Evolutionary conservation across 352 stramenopile genomes (phyloP), one percentile per base, ranked within the genome.

Genomic region (Pythium myriotylum): DNA sequence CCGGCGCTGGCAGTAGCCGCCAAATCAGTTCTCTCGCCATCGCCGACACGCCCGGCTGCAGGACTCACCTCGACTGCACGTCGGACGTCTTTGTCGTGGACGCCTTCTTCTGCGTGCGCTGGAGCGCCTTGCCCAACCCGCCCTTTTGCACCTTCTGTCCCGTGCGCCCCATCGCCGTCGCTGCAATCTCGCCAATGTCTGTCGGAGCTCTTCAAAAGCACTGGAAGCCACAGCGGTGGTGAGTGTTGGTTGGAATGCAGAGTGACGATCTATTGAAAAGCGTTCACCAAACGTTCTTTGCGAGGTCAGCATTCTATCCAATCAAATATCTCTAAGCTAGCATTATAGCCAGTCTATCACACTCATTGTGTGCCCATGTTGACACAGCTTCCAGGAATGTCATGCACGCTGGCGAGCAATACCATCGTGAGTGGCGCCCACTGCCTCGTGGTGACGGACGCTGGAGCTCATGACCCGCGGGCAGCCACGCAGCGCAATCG

Each of bases 81-180:
- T 95, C 86, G 49, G 66, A 76, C 22, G 83, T 90, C 54, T 74
- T 77, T 19, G 83, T 86, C 19, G 66, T 67, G 39, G 84, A 94
- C 29, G 59, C 76, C 57, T 86, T 91, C 76, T 89, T 91, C 62
- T 93, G 81, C 50, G 81, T 88, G 50, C 79, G 79, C 53, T 93
- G 59, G 42, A 95, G 72, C 57, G 86, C 79, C 54, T 88, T 83
- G 51, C 86, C 86, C 33, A 95, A 75, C 13, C 72, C 79, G 42
- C 81, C 76, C 59, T 89, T 92, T 65, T 88, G 76, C 9, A 89
- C 61, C 70, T 92, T 92, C 13, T 76, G 70, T 19, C 86, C 83
- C 20, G 79, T 90, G 41, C 84, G 84, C 58, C 84, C 84, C 84
- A 93, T 93, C 7, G 42, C 46, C 23, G 3, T 37, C 50, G 50